Base-by-base conservation (phyloP, 2,329 filamentous ascomycete genomes). In the Aspergillus clavatus region DNA sequence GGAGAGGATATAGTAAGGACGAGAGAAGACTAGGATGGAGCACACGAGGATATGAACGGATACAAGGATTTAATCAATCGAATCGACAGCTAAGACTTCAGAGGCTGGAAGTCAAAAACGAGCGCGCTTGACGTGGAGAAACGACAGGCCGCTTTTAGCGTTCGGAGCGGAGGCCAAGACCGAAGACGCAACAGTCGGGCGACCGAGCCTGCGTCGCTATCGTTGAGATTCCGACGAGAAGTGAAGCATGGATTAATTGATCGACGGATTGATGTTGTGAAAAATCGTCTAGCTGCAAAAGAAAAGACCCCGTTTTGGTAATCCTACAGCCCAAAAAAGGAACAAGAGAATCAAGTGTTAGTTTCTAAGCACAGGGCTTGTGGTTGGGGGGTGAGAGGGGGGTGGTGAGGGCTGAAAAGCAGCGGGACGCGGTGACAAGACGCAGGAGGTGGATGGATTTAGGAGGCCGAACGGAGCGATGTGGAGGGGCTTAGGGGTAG, bases 401-500 rank as follows among this genome's bases (percentile, higher is more conserved):
- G n/a, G n/a, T n/a, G n/a, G n/a, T n/a, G n/a, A n/a, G n/a, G n/a
- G n/a, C n/a, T n/a, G n/a, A n/a, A n/a, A n/a, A n/a, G n/a, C n/a
- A n/a, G n/a, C n/a, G n/a, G n/a, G n/a, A n/a, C n/a, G n/a, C 37
- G 53, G 47, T 49, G 28, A 19, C 24, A 23, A 40, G 41, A 48
- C 38, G 45, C 44, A 48, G 45, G 43, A 39, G 28, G 40, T 48
- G 43, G 43, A 47, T 18, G 36, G 42, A 18, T 33, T 36, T 31
- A 52, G 53, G 46, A 41, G 47, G 48, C 53, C 55, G 55, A 55
- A 54, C 52, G 55, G 55, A 59, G 58, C 54, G 23, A 24, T 53
- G 60, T 62, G 62, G 63, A 65, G 61, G 61, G 62, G 62, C 61
- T 24, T 61, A 58, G 57, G 61, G n/a, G n/a, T n/a, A n/a, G n/a